These are phyloP conservation scores for Boletus pseudopeckii DNA, from an alignment of 768 basidiomycete genomes.

Conservation along the genomic window DNA sequence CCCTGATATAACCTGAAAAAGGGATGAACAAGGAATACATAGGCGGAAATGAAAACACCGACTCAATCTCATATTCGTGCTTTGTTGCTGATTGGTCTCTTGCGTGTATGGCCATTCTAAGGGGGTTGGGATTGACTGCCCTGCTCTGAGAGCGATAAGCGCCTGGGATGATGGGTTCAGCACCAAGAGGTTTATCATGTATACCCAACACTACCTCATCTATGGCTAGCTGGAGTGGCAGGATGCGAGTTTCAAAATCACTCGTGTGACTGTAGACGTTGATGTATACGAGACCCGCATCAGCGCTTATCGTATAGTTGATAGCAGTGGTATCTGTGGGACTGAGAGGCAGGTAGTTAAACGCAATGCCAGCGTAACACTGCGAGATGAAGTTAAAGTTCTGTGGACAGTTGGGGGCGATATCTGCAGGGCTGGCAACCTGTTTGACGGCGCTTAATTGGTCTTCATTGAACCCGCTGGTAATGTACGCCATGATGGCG, in stretches of 20 bases:
- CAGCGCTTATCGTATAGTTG: slow-evolving; percentile 70
- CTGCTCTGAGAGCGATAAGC: slow-evolving; percentile 66
- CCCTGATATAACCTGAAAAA: slow-evolving; percentile 54
- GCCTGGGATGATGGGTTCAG: slow-evolving; percentile 41
- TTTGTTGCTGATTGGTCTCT: slow-evolving; percentile 63
- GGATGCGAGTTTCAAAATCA: slow-evolving; percentile 62
- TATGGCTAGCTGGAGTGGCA: slow-evolving; percentile 76
- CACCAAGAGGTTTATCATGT: neutral
- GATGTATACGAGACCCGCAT: slow-evolving; percentile 60
- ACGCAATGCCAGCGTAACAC: slow-evolving; percentile 67
- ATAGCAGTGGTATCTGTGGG: slow-evolving; percentile 34
- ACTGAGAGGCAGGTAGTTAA: slow-evolving; percentile 52
- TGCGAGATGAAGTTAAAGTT: slow-evolving; percentile 70
- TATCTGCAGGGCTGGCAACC: slow-evolving; percentile 44
- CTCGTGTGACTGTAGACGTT: slow-evolving; percentile 64
- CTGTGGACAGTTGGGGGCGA: slow-evolving; percentile 59
- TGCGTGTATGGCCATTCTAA: slow-evolving; percentile 71
- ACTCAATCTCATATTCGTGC: slow-evolving; percentile 55
- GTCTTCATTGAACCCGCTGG: slow-evolving; percentile 43
- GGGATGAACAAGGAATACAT: slow-evolving; percentile 2
- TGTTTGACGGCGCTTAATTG: slow-evolving; percentile 51
- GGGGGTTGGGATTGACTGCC: slow-evolving; percentile 51
- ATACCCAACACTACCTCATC: slow-evolving; percentile 48
- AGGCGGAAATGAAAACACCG: slow-evolving; percentile 17
- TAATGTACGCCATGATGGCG: slow-evolving; percentile 60